phyloP scores from a whole-genome alignment of 768 basidiomycete genomes.

The Cystobasidium tubakii region DNA sequence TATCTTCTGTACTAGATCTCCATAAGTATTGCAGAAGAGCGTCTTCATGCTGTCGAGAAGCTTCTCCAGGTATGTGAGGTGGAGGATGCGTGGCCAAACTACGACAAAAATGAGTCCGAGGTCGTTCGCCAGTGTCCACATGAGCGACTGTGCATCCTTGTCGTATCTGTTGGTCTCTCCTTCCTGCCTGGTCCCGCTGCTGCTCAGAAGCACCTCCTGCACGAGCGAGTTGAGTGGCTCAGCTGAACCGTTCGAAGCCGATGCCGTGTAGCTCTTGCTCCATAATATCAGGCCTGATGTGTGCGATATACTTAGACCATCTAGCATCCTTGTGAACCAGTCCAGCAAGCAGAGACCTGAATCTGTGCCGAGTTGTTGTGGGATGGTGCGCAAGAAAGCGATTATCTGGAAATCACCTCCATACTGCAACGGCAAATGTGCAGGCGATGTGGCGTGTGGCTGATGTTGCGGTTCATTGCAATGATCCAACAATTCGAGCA shows the following conservation, averaged over 20 bases:
- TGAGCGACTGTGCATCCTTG: conserved; percentile 54
- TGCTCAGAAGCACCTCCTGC: conserved; percentile 33
- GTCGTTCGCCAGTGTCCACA: conserved; percentile 92
- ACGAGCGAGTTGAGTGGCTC: conserved; percentile 35
- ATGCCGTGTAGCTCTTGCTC: conserved; percentile 16
- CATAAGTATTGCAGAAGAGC: conserved; percentile 78
- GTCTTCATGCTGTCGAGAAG: conserved; percentile 72
- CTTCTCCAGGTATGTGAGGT: conserved; percentile 86
- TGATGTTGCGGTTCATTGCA: too few relatives aligned
- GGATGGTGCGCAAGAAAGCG: too few relatives aligned
- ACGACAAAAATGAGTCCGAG: conserved; percentile 95
- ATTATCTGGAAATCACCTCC: too few relatives aligned
- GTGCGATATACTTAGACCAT: conserved; percentile 19
- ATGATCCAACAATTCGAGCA: too few relatives aligned
- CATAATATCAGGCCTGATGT: conserved; percentile 26
- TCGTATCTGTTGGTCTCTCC: conserved; percentile 21
- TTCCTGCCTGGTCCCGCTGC: conserved; percentile 6
- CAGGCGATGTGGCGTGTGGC: too few relatives aligned
- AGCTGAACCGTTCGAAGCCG: not conserved
- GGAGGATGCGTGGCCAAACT: conserved; percentile 91
- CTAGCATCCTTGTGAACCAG: not conserved
- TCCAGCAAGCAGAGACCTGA: too few relatives aligned
- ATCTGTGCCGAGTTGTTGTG: too few relatives aligned
- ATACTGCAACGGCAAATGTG: too few relatives aligned
- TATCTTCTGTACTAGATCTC: conserved; percentile 74